Conservation (phyloP, 495 filamentous ascomycete genomes). For the Hypomontagnella monticulosa region DNA sequence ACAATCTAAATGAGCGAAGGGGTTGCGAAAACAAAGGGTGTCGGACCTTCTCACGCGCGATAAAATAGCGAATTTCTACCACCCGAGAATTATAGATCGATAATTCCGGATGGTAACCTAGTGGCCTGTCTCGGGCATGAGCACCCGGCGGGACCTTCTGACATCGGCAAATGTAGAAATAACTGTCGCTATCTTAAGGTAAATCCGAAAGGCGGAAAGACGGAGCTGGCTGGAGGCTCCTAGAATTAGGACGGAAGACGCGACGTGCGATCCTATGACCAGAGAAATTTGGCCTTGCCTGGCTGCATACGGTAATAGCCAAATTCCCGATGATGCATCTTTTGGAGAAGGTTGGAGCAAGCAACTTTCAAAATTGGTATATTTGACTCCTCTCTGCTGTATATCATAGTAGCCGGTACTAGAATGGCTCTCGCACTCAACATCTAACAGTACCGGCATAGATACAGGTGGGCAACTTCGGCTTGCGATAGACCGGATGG, state of each 20-base stretch:
- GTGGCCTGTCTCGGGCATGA: constrained; percentile 1
- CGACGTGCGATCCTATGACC: constrained; percentile 27
- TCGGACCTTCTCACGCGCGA: too few species aligned
- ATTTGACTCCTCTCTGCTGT: constrained; percentile 22
- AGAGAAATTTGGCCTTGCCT: constrained; percentile 17
- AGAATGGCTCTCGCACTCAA: constrained; percentile 14
- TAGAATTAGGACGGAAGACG: constrained; percentile 12
- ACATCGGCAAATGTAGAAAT: constrained; percentile 20
- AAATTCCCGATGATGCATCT: constrained; percentile 38
- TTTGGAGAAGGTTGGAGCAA: constrained; percentile 37
- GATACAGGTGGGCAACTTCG: constrained; percentile 30
- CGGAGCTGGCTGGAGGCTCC: constrained; percentile 2
- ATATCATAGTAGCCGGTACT: constrained; percentile 33
- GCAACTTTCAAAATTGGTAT: constrained; percentile 11
- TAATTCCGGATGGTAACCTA: background rate
- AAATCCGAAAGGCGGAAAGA: constrained; percentile 6
- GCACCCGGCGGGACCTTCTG: background rate
- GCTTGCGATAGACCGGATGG: constrained; percentile 24
- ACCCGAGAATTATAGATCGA: too few species aligned
- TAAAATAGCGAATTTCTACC: too few species aligned
- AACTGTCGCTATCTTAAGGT: background rate
- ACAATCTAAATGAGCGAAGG: too few species aligned
- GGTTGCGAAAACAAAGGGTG: too few species aligned
- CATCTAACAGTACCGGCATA: constrained; percentile 24
- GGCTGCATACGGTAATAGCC: constrained; percentile 37